phyloP scores from a whole-genome alignment of 2,329 filamentous ascomycete species.

The Neopestalotiopsis sp. region DNA sequence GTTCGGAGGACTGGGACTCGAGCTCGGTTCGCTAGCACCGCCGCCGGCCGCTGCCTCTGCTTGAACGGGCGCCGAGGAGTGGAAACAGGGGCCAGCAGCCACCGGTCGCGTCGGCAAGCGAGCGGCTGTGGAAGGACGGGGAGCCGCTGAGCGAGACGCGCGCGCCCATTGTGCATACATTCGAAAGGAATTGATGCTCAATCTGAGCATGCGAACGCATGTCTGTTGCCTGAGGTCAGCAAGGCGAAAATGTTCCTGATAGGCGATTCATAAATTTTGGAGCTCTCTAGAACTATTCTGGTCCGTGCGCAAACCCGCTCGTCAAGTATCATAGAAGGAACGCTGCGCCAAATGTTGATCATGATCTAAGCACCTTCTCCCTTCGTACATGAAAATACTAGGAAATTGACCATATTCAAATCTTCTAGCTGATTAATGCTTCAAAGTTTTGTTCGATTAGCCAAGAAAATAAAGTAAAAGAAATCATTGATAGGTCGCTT shows the following conservation, averaged over 20 bases:
- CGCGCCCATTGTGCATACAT: slow-evolving; percentile 38
- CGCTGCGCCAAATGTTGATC: too few relatives aligned
- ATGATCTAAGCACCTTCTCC: too few relatives aligned
- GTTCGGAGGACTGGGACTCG: background rate
- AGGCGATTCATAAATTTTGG: background rate
- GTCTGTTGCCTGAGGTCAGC: slow-evolving; percentile 14
- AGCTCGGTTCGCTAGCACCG: slow-evolving; percentile 20
- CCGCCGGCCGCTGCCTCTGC: slow-evolving; percentile 17
- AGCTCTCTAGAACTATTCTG: background rate
- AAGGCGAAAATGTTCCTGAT: background rate
- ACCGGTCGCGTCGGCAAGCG: slow-evolving; percentile 21
- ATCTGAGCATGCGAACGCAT: slow-evolving; percentile 36
- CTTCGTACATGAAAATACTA: too few relatives aligned
- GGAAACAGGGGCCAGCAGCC: slow-evolving; percentile 27
- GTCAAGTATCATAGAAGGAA: background rate
- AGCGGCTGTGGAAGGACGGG: slow-evolving; percentile 22
- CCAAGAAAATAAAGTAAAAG: too few relatives aligned
- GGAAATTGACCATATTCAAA: too few relatives aligned
- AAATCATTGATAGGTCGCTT: too few relatives aligned
- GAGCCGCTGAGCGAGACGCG: slow-evolving; percentile 35
- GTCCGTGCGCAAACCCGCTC: background rate
- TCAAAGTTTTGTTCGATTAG: too few relatives aligned
- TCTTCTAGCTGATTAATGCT: too few relatives aligned
- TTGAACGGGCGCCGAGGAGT: slow-evolving; percentile 25
- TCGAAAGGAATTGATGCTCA: slow-evolving; percentile 36